phyloP scores from a whole-genome alignment of 2,329 filamentous ascomycete genomes.

The Fusarium brachygibbosum region DNA sequence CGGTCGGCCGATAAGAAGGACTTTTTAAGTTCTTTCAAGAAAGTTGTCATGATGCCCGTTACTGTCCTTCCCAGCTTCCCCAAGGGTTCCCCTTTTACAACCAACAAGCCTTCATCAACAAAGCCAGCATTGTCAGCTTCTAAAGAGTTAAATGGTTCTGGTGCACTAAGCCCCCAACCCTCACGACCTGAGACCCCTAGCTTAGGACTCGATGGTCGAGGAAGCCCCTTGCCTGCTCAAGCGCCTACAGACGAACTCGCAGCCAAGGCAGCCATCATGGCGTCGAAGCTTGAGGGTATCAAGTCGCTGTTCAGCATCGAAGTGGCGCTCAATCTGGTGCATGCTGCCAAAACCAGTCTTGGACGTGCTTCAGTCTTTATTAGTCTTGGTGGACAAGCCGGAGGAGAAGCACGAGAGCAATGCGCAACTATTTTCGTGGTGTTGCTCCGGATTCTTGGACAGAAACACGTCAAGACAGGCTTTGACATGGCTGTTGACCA shows the following conservation, averaged over 20 bases:
- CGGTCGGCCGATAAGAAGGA: slow-evolving; percentile 96
- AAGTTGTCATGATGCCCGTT: slow-evolving; percentile 99
- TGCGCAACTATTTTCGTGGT: slow-evolving; percentile 90
- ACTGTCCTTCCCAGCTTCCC: slow-evolving; percentile 83
- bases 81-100: slow-evolving; percentile 69
- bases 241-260: slow-evolving; percentile 91
- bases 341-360: slow-evolving; percentile 87
- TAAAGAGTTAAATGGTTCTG: slow-evolving; percentile 48
- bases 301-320: slow-evolving; percentile 96
- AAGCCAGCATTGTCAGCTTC: slow-evolving; percentile 30
- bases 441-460: slow-evolving; percentile 85
- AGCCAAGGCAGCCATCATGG: slow-evolving; percentile 98
- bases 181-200: slow-evolving; percentile 67
- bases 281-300: slow-evolving; percentile 92
- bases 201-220: slow-evolving; percentile 55
- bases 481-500: slow-evolving; percentile 95
- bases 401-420: slow-evolving; percentile 86
- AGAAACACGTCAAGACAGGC: slow-evolving; percentile 88
- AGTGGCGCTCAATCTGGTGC: slow-evolving; percentile 89
- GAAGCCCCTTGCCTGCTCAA: slow-evolving; percentile 66
- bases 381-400: slow-evolving; percentile 81
- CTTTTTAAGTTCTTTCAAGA: slow-evolving; percentile 96
- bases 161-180: slow-evolving; percentile 52
- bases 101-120: slow-evolving; percentile 54
- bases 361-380: slow-evolving; percentile 89